phyloP scores from a whole-genome alignment of 345 rosid genomes.

The Bruguiera sexangula region DNA sequence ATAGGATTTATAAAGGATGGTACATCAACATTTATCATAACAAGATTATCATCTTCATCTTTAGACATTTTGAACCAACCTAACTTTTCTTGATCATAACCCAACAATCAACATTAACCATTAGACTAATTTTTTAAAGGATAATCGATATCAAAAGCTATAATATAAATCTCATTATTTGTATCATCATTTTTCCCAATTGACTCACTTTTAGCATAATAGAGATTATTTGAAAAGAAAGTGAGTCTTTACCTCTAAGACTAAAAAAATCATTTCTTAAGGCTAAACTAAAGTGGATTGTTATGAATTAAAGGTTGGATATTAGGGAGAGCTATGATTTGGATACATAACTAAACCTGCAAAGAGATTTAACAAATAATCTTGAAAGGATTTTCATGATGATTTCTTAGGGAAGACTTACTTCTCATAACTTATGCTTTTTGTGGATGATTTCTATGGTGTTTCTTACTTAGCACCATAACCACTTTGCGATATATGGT shows the following conservation, averaged over 20 bases:
- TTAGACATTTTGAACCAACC: constrained; percentile 18
- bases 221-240: constrained; percentile 13
- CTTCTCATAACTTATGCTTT: neutral
- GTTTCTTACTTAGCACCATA: neutral
- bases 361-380: constrained; percentile 2
- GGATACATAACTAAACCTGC: constrained; percentile 1
- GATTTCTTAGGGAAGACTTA: constrained; percentile 8
- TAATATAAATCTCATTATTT: constrained; percentile 11
- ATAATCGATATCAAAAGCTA: constrained; percentile 21
- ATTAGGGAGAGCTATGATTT: neutral
- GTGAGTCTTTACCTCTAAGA: constrained; percentile 10
- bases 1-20: constrained; percentile 1
- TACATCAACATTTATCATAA: constrained; percentile 24
- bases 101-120: constrained; percentile 6
- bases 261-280: neutral
- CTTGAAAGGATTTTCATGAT: neutral
- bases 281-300: constrained; percentile 23
- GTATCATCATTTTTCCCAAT: neutral
- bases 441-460: neutral
- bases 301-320: constrained; percentile 21
- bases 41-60: constrained; percentile 26
- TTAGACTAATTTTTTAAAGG: neutral
- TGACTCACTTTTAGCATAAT: constrained; percentile 16
- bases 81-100: constrained; percentile 13
- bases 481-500: neutral